Base-by-base conservation (phyloP, 306 rosid species). In the Rubus idaeus region DNA sequence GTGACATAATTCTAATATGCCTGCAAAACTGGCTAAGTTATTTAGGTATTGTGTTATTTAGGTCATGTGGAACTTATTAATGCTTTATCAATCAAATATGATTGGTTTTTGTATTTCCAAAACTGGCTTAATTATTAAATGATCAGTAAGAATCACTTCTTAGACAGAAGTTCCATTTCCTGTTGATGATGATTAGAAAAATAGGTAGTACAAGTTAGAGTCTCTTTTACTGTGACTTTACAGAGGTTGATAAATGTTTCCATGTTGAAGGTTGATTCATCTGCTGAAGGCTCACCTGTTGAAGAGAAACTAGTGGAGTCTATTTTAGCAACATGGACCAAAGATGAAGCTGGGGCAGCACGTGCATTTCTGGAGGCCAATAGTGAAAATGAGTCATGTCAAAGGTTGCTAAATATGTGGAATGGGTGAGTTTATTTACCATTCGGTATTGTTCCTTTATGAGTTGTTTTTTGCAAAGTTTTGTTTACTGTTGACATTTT, bases 301-400 rank as follows among this genome's bases (percentile, higher is more conserved):
- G 94, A 91, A 87, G 90, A 86, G 49, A 84, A 42, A 70, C 79
- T 88, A 80, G 90, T 96, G 57, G 91, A 92, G 78, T 86, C 96
- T 62, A 86, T 88, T 75, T 86, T 91, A 82, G 85, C 84, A 68
- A 75, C 87, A 57, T 67, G 86, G 74, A 72, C 82, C 16, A 75
- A 76, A 71, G 83, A 83, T 13, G 87, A 88, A 58, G 82, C 79
- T 77, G 82, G 80, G 37, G 77, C 93, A 75, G 81, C 92, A 18
- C 82, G 26, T 76, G 79, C 92, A 47, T 87, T 88, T 75, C 80
- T 96, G 85, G 94, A 88, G 85, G 87, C 81, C 58, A 88, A 86
- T 70, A 71, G 82, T 39, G 87, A 80, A 64, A 81, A 81, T 42
- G 97, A 86, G 66, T 67, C 91, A 16, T 88, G 98, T 71, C 82